Evolutionary conservation across 2,329 filamentous ascomycete species (phyloP).

Genomic region (Pseudogymnoascus sp.): DNA sequence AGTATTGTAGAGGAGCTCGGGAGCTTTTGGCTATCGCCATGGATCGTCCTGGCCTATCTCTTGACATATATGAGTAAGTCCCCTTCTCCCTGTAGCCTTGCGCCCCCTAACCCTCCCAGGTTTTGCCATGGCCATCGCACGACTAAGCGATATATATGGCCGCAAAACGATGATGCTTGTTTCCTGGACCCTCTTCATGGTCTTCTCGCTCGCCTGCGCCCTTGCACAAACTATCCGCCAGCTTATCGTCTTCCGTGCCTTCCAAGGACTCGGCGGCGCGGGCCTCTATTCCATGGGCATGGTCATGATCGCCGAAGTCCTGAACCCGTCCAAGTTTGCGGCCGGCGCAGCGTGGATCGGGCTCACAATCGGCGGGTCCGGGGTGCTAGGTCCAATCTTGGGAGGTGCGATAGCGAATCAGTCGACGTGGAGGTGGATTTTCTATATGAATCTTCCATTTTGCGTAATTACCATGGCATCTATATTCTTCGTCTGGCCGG

Average conservation of each 20-base stretch:
- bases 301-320: slow-evolving; percentile 39
- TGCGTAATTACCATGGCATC: background rate
- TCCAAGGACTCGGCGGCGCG: slow-evolving; percentile 30
- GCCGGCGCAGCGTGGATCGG: slow-evolving; percentile 43
- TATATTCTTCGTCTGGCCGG: background rate
- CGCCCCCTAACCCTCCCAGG: background rate
- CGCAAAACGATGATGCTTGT: slow-evolving; percentile 2
- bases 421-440: slow-evolving; percentile 32
- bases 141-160: slow-evolving; percentile 10
- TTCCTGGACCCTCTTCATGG: slow-evolving; percentile 6
- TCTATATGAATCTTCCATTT: slow-evolving; percentile 45
- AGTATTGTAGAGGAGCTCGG: slow-evolving; percentile 47
- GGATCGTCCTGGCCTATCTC: slow-evolving; percentile 50
- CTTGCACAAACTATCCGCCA: background rate
- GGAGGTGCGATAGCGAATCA: slow-evolving; percentile 21
- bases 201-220: slow-evolving; percentile 12
- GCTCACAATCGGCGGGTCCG: slow-evolving; percentile 26
- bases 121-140: slow-evolving; percentile 11
- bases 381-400: slow-evolving; percentile 21
- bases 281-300: slow-evolving; percentile 29
- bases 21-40: slow-evolving; percentile 40
- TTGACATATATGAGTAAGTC: slow-evolving; percentile 15
- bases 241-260: slow-evolving; percentile 23
- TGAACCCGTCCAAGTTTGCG: slow-evolving; percentile 34
- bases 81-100: background rate